These are phyloP conservation scores for Suillus tomentosus DNA, from an alignment of 768 basidiomycete genomes.

Conservation along the genomic window DNA sequence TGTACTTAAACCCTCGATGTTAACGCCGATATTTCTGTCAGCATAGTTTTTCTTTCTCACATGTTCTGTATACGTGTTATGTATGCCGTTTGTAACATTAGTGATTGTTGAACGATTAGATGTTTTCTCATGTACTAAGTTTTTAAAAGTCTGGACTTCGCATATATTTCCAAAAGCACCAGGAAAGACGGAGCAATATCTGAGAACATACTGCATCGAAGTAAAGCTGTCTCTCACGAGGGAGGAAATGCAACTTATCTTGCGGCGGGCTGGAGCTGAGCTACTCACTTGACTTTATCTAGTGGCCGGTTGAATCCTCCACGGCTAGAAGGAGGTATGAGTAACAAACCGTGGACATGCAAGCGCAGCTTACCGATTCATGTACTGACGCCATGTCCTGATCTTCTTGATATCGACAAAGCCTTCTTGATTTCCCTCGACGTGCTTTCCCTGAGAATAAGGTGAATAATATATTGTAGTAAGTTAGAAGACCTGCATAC, in stretches of 20 bases:
- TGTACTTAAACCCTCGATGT: neutral
- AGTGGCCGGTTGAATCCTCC: slow-evolving; percentile 91
- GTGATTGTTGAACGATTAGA: slow-evolving; percentile 31
- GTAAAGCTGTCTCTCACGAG: slow-evolving; percentile 3
- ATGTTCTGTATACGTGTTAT: slow-evolving; percentile 15
- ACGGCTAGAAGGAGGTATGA: slow-evolving; percentile 46
- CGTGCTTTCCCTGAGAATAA: slow-evolving; percentile 65
- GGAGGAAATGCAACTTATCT: slow-evolving; percentile 21
- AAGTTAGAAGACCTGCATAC: slow-evolving; percentile 39
- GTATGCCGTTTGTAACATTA: slow-evolving; percentile 30
- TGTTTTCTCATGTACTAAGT: slow-evolving; percentile 10
- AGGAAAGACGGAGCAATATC: neutral
- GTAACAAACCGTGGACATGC: slow-evolving; percentile 14
- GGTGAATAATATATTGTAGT: slow-evolving; percentile 9
- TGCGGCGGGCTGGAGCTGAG: neutral
- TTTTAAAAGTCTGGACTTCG: neutral
- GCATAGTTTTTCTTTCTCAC: slow-evolving; percentile 19
- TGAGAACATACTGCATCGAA: neutral
- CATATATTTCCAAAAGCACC: slow-evolving; percentile 1
- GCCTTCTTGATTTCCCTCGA: slow-evolving; percentile 83
- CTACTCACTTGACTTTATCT: slow-evolving; percentile 86
- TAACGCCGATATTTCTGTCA: slow-evolving; percentile 10
- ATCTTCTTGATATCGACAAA: slow-evolving; percentile 70
- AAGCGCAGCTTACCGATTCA: slow-evolving; percentile 74
- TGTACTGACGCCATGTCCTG: slow-evolving; percentile 96